Evolutionary conservation across 768 basidiomycete species (phyloP), one percentile per base, ranked within the genome.

Genomic region (Ramaria sp.): DNA sequence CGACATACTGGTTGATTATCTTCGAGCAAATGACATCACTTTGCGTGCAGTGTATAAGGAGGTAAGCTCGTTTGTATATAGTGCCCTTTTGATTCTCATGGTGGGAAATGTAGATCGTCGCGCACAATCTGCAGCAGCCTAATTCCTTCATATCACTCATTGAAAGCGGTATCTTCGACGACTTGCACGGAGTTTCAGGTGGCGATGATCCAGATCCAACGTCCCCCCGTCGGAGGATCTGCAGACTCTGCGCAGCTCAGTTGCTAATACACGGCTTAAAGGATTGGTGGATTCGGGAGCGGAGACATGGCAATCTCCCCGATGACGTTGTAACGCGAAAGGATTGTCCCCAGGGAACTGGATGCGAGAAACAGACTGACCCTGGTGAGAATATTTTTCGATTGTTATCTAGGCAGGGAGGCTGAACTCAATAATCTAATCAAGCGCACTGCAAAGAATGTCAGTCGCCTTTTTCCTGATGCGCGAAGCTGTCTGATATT

Each of bases 201-300:
- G 79, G 78, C 5, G 62, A 69, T 7, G 83, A 85, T 50, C 74
- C 77, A 2, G 73, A 79, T 52, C 48, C 50, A n/a, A 34, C 50
- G 53, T 74, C 77, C 2, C 78, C 83, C n/a, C 77, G 82, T 22
- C 73, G 65, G 44, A 75, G 71, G 47, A 78, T 83, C 41, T 91
- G 88, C 63, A 71, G 88, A 58, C 66, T 78, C 39, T 91, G 88
- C 63, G 84, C 88, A 1, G 73, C 80, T 0, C 86, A 89, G 64
- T 75, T 88, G 1, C 70, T 90, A 16, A 69, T 89, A 2, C 86
- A 80, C 72, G 88, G 88, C 10, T 62, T 90, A 42, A 79, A 75
- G 57, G 85, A 83, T 37, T 91, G 88, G 88, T 90, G 88, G 87
- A 69, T 89, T 32, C 71, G 83, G 48, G 87, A 90, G 66, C 77